phyloP scores from a whole-genome alignment of 331 rosid species.

The Telfairia occidentalis region DNA sequence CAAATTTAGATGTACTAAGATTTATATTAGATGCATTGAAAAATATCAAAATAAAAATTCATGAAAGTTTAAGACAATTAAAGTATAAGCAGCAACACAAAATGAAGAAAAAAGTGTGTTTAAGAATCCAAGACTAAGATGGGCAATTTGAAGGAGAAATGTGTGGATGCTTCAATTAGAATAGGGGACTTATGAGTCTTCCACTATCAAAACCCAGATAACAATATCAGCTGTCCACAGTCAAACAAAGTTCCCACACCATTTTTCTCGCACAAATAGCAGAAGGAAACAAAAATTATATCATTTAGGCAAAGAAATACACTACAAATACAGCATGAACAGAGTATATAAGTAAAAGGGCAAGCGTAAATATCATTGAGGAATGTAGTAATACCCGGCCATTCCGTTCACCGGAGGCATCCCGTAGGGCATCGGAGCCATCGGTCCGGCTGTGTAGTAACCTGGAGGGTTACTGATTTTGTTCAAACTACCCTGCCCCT shows the following conservation, averaged over 20 bases:
- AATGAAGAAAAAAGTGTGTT: not conserved
- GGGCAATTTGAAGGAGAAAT: not conserved
- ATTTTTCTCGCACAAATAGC: conserved; percentile 40
- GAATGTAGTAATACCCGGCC: conserved; percentile 54
- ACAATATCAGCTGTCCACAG: conserved; percentile 5
- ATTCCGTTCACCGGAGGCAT: conserved; percentile 53
- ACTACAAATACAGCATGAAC: conserved; percentile 23
- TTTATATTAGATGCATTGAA: too few species aligned
- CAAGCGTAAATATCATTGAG: conserved; percentile 18
- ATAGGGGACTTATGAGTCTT: not conserved
- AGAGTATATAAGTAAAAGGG: not conserved
- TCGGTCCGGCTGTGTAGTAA: conserved; percentile 33
- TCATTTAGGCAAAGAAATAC: conserved; percentile 27
- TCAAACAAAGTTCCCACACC: conserved; percentile 23
- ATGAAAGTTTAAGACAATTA: not conserved
- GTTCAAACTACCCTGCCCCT: conserved; percentile 53
- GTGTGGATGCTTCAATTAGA: not conserved
- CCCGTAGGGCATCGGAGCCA: conserved; percentile 57
- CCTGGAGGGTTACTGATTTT: conserved; percentile 35
- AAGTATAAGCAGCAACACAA: not conserved
- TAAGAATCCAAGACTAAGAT: not conserved
- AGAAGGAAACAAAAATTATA: conserved; percentile 39
- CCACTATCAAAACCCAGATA: conserved; percentile 1
- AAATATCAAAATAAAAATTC: not conserved
- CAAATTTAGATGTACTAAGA: too few species aligned